Conservation (phyloP, 75 land plant species). For the Cryptomeria japonica region DNA sequence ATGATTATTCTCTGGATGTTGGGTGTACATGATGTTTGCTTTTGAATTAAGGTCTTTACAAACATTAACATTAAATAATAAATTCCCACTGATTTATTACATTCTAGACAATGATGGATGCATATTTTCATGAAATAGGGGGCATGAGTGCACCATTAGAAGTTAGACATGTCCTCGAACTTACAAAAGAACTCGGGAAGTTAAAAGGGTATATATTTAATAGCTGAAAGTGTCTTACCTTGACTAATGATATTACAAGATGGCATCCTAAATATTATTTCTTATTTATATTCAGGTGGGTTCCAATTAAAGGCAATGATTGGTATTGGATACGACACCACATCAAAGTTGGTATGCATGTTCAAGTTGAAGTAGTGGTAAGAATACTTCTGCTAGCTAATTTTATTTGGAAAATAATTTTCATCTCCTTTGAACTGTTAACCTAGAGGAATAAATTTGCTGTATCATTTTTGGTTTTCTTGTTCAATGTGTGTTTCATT, state of each 20-base stretch:
- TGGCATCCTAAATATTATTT: background rate
- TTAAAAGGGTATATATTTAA: background rate
- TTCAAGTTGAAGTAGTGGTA: conserved; percentile 93
- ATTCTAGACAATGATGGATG: background rate
- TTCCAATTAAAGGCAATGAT: conserved; percentile 93
- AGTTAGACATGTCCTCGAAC: background rate
- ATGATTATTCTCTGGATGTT: background rate
- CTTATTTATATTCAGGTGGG: conserved; percentile 68
- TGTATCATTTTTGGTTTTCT: conserved; percentile 7
- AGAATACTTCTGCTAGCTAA: conserved; percentile 10
- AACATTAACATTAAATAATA: background rate
- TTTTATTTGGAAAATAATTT: background rate
- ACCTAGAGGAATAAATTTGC: background rate
- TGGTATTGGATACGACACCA: conserved; percentile 94
- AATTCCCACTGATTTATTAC: background rate
- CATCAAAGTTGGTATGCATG: conserved; percentile 94
- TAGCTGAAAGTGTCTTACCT: background rate
- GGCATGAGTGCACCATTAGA: background rate
- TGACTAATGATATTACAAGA: background rate
- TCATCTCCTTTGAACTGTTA: background rate
- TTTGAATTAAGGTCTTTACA: background rate
- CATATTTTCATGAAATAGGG: background rate
- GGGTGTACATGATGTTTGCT: background rate
- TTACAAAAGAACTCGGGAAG: background rate
- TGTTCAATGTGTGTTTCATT: background rate